These are phyloP conservation scores for Botrytis deweyae DNA, from an alignment of 2,329 filamentous ascomycete genomes.

Conservation along the genomic window DNA sequence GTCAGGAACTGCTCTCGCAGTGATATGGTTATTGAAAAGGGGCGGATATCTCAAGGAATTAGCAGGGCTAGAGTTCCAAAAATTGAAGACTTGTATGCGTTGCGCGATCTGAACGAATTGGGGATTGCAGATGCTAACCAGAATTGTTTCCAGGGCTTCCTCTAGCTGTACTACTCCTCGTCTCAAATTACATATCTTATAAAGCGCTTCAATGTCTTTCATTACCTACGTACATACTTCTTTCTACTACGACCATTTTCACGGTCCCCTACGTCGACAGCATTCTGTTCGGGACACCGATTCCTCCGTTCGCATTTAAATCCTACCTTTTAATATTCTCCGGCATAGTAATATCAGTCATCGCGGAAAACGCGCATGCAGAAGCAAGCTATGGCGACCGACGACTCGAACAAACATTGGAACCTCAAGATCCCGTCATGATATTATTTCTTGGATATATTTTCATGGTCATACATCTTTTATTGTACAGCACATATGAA, in stretches of 20 bases:
- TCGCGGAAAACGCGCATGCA: slow-evolving; percentile 19
- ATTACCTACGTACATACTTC: slow-evolving; percentile 21
- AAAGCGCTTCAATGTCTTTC: slow-evolving; percentile 22
- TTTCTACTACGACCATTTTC: slow-evolving; percentile 21
- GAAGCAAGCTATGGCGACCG: slow-evolving; percentile 18
- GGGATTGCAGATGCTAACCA: neutral
- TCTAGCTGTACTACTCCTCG: slow-evolving; percentile 14
- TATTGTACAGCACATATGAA: slow-evolving; percentile 19
- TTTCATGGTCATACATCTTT: slow-evolving; percentile 12
- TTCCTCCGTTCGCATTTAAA: slow-evolving; percentile 11
- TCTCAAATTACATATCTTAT: slow-evolving; percentile 18
- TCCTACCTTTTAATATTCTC: slow-evolving; percentile 16
- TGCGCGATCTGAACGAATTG: neutral
- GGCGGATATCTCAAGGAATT: slow-evolving; percentile 18
- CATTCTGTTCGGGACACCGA: slow-evolving; percentile 15
- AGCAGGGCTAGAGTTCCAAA: slow-evolving; percentile 7
- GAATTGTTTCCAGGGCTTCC: slow-evolving; percentile 16
- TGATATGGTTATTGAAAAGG: slow-evolving; percentile 9
- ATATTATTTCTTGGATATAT: slow-evolving; percentile 23
- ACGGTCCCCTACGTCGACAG: slow-evolving; percentile 18
- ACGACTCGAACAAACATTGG: slow-evolving; percentile 20
- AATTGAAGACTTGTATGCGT: slow-evolving; percentile 14
- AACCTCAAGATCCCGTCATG: slow-evolving; percentile 21
- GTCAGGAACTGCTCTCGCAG: slow-evolving; percentile 13
- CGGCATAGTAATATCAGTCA: slow-evolving; percentile 18